These are phyloP conservation scores for Tieghemostelium lacteum DNA, from an alignment of 78 protist species.

Conservation along the genomic window DNA sequence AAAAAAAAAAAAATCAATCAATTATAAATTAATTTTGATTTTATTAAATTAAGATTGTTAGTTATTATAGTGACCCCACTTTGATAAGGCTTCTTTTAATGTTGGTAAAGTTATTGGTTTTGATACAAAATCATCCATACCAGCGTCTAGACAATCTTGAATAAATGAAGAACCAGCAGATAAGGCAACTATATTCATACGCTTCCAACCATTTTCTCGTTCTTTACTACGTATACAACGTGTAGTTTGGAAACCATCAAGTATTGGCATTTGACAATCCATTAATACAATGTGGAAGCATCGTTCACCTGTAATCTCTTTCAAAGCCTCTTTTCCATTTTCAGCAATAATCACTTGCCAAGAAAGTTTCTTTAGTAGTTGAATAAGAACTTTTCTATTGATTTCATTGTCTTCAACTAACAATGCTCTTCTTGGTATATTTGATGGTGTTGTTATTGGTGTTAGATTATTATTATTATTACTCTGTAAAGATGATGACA, in stretches of 20 bases:
- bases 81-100: constrained; percentile 41
- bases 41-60: too few species aligned
- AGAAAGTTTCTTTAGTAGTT: constrained; percentile 30
- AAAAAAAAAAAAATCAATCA: too few species aligned
- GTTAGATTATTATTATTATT: too few species aligned
- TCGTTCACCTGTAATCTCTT: constrained; percentile 50
- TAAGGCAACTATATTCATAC: constrained; percentile 60
- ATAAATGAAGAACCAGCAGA: constrained; percentile 74
- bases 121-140: constrained; percentile 64
- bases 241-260: constrained; percentile 75
- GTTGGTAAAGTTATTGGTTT: constrained; percentile 39
- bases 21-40: too few species aligned
- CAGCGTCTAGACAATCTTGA: constrained; percentile 69
- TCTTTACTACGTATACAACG: constrained; percentile 45
- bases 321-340: constrained; percentile 62
- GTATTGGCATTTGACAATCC: constrained; percentile 78
- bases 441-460: constrained; percentile 10
- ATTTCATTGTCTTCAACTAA: constrained; percentile 65
- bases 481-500: background rate
- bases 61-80: constrained; percentile 38
- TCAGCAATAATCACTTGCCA: constrained; percentile 41
- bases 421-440: constrained; percentile 36
- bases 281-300: constrained; percentile 53
- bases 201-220: constrained; percentile 51
- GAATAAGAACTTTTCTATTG: constrained; percentile 58